Evolutionary conservation across 176 grass and related monocot species (phyloP), one percentile per base, ranked within the genome.

Genomic region (Puccinellia tenuiflora): DNA sequence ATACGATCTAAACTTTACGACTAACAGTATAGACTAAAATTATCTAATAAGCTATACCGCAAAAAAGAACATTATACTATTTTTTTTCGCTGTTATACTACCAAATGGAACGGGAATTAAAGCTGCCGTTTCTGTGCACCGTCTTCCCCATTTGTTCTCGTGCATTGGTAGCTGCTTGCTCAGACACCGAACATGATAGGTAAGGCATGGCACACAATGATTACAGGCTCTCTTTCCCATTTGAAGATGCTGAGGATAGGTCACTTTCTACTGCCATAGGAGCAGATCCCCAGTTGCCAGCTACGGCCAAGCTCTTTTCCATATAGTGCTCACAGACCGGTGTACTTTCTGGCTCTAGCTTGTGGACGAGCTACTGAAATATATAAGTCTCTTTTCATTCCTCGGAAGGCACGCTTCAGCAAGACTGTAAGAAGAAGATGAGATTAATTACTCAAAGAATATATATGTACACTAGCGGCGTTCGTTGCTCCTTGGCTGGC

Each of bases 181-280:
- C 79, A 79, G 88, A 86, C 80, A 79, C 9, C 57, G 74, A 86
- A 83, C 84, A 79, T 73, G 84, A 53, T 83, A 79, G 79, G 71
- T 56, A 83, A 83, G 83, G 80, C 50, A 79, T 87, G 80, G 74
- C 88, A 75, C 75, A 90, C 88, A 90, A 87, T 87, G 84, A 90
- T 90, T 90, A 84, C 80, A 60, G 84, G 80, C 85, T 87, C 85
- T 69, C 75, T 80, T 90, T 80, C 88, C 84, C 88, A 87, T 90
- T 87, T 87, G 84, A 87, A 87, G 88, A 80, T 76, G 88, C 88
- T 84, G 88, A 90, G 85, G 84, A 90, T 90, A 84, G 84, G 85
- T 90, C 88, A 80, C 80, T 90, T 84, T 90, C 88, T 87, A 87
- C 88, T 86, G 84, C 79, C 67, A 69, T 79, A 62, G 79, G 38